Evolutionary conservation across 768 basidiomycete species (phyloP), one percentile per base, ranked within the genome.

Genomic region (Phylloporus scabripes): DNA sequence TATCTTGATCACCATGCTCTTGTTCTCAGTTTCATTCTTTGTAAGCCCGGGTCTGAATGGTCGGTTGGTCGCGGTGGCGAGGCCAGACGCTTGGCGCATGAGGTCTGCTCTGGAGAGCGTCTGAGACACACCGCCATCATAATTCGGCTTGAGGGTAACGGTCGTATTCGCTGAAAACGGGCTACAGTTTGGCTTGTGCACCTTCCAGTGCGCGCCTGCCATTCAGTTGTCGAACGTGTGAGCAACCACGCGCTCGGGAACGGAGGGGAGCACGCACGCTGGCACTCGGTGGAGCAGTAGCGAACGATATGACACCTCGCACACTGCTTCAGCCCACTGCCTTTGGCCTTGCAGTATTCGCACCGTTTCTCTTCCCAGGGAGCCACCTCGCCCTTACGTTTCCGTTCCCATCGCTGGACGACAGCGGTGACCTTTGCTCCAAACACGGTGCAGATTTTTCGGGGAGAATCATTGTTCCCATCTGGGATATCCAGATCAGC

Each of bases 281-380:
- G 82, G 52, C 82, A 81, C 28, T 72, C 73, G 1, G 63, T 54
- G 5, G 78, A 79, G 48, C 81, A 83, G 52, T 83, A 83, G 20
- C 74, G 62, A 5, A 66, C 69, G 0, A 75, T 58, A 14, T 68
- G 70, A 42, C 81, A 82, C 24, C 65, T 63, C 3, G 62, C 52
- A 45, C 81, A 80, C 43, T 63, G 65, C 57, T 68, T 76, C 49
- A 80, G 49, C 15, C 64, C 51, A n/a, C 32, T 60, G 14, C 53
- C 62, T 37, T 59, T 57, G 21, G 55, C 54, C 45, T 55, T 60
- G 48, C 74, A 76, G 4, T 51, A 44, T 17, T 72, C 75, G 50
- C 81, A 83, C 32, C 52, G 59, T 55, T 61, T 79, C 55, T 70
- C 72, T n/a, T 69, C 68, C 54, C 64, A 60, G 11, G 70, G 74